Evolutionary conservation across 805 yeast species (phyloP).

Genomic region (Metschnikowia lochheadii): DNA sequence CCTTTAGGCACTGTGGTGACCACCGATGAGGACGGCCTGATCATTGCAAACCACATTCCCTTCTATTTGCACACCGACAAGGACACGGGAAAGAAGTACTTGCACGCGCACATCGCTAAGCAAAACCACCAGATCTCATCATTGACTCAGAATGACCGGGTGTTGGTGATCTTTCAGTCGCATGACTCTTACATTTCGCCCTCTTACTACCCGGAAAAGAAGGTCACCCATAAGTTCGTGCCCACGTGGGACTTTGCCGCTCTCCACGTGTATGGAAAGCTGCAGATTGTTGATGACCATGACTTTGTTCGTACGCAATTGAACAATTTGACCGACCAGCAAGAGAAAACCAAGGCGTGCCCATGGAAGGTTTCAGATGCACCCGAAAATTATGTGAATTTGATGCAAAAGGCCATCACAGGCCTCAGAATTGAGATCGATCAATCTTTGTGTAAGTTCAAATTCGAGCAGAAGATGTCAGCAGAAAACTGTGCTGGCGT

Average conservation of each 20-base stretch:
- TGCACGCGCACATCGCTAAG: conserved; percentile 55
- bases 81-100: conserved; percentile 33
- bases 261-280: conserved; percentile 53
- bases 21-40: conserved; percentile 31
- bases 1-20: conserved; percentile 55
- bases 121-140: conserved; percentile 48
- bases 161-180: conserved; percentile 51
- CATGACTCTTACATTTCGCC: conserved; percentile 54
- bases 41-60: conserved; percentile 56
- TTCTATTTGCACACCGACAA: conserved; percentile 39
- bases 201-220: conserved; percentile 53
- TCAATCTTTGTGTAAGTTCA: conserved; percentile 49
- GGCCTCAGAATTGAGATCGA: conserved; percentile 53
- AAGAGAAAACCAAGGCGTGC: conserved; percentile 39
- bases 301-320: conserved; percentile 46
- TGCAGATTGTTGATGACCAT: conserved; percentile 41
- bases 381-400: conserved; percentile 43
- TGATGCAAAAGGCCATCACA: conserved; percentile 46
- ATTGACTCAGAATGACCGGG: conserved; percentile 35
- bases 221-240: conserved; percentile 55
- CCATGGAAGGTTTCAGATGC: conserved; percentile 59
- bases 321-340: conserved; percentile 40
- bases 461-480: conserved; percentile 51
- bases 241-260: conserved; percentile 68
- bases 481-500: conserved; percentile 49